phyloP scores from a whole-genome alignment of 2,329 filamentous ascomycete species.

The Aureobasidium lini region DNA sequence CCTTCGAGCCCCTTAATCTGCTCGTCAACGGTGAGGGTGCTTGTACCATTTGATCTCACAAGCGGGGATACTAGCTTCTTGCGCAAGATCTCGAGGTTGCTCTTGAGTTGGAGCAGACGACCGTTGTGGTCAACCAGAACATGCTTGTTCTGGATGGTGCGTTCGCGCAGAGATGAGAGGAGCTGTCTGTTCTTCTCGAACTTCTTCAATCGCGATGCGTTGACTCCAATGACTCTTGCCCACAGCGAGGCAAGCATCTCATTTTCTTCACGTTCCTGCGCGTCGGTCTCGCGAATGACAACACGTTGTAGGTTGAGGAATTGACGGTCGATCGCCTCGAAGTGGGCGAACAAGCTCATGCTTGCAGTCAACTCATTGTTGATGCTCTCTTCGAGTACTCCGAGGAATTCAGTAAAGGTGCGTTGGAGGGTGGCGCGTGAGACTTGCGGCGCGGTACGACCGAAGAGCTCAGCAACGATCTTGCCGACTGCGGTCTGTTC shows the following conservation, averaged over 20 bases:
- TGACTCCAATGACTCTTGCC: constrained; percentile 74
- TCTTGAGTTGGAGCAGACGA: constrained; percentile 73
- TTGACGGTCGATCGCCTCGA: constrained; percentile 83
- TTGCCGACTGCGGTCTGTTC: constrained; percentile 61
- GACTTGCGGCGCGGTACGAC: constrained; percentile 70
- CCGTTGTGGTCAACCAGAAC: constrained; percentile 81
- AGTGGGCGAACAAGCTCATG: constrained; percentile 75
- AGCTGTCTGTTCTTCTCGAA: constrained; percentile 85
- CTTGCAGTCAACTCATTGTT: constrained; percentile 74
- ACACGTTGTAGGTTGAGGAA: constrained; percentile 82
- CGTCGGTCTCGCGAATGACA: constrained; percentile 74
- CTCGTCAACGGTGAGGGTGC: constrained; percentile 68
- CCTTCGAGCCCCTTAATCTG: constrained; percentile 78
- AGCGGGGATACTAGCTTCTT: constrained; percentile 78
- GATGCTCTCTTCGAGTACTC: constrained; percentile 83
- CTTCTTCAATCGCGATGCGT: constrained; percentile 69
- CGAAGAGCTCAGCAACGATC: constrained; percentile 66
- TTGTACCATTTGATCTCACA: constrained; percentile 60
- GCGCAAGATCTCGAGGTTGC: constrained; percentile 76
- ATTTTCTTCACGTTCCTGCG: constrained; percentile 71
- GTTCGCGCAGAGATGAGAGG: constrained; percentile 68
- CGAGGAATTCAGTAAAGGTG: constrained; percentile 81
- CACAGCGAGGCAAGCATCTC: constrained; percentile 79
- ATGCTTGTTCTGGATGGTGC: constrained; percentile 80
- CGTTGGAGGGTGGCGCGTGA: constrained; percentile 74